These are phyloP conservation scores for Lichtheimia ornata DNA, from an alignment of 371 early-diverging fungal species.

Conservation along the genomic window DNA sequence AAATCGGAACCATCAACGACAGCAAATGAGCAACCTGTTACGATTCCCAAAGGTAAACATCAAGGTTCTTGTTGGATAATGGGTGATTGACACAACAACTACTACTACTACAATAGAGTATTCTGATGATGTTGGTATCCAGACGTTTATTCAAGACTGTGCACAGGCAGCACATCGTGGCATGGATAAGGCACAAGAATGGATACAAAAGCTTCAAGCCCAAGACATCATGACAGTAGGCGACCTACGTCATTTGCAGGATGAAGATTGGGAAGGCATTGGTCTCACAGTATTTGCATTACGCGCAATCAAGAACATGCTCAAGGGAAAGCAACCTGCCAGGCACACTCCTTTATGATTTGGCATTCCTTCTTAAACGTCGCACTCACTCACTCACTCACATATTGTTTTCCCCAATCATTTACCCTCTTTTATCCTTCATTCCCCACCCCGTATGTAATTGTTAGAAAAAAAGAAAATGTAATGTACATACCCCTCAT, in stretches of 20 bases:
- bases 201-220: slow-evolving; percentile 68
- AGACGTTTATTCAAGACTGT: slow-evolving; percentile 70
- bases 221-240: slow-evolving; percentile 87
- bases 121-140: slow-evolving; percentile 63
- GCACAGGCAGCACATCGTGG: slow-evolving; percentile 69
- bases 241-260: slow-evolving; percentile 75
- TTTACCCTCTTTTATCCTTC: not conserved
- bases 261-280: slow-evolving; percentile 78
- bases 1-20: no score
- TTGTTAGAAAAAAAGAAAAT: slow-evolving; percentile 1
- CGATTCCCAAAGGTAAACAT: no score
- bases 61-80: no score
- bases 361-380: not conserved
- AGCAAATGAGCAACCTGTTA: no score
- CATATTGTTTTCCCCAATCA: no score
- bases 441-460: slow-evolving; percentile 1
- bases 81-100: no score
- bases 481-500: slow-evolving; percentile 2
- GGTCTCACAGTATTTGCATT: slow-evolving; percentile 88
- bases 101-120: slow-evolving; percentile 19
- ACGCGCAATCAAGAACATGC: slow-evolving; percentile 81
- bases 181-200: slow-evolving; percentile 75
- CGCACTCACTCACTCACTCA: no score
- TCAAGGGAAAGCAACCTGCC: slow-evolving; percentile 30
- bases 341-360: slow-evolving; percentile 6